phyloP scores from a whole-genome alignment of 805 yeast species.

The Barnettozyma sucrosica region DNA sequence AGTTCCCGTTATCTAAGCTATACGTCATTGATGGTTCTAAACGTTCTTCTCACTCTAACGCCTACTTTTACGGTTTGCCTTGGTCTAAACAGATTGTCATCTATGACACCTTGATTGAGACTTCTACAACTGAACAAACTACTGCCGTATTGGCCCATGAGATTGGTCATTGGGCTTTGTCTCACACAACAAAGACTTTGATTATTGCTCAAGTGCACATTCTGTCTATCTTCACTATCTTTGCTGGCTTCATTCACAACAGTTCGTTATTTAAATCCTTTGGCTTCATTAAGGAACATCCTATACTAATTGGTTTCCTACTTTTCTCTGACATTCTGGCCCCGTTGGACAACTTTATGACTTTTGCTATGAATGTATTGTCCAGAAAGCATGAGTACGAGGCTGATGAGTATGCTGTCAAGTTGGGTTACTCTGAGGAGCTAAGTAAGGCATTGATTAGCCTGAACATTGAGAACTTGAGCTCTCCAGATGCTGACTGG shows the following conservation, averaged over 20 bases:
- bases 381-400: slow-evolving; percentile 88
- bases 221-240: slow-evolving; percentile 60
- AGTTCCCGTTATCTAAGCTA: slow-evolving; percentile 81
- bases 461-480: slow-evolving; percentile 73
- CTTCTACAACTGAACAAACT: slow-evolving; percentile 70
- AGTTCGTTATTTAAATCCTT: slow-evolving; percentile 69
- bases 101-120: slow-evolving; percentile 83
- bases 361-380: slow-evolving; percentile 60
- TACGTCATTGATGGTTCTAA: slow-evolving; percentile 95
- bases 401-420: slow-evolving; percentile 84
- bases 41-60: slow-evolving; percentile 94
- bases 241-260: slow-evolving; percentile 78
- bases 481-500: slow-evolving; percentile 86
- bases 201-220: slow-evolving; percentile 58
- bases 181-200: slow-evolving; percentile 79
- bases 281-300: slow-evolving; percentile 64
- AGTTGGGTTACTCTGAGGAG: slow-evolving; percentile 62
- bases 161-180: slow-evolving; percentile 94
- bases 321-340: slow-evolving; percentile 72
- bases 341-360: slow-evolving; percentile 67
- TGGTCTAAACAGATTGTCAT: slow-evolving; percentile 95
- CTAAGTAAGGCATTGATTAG: slow-evolving; percentile 69
- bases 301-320: slow-evolving; percentile 75
- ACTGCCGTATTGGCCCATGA: slow-evolving; percentile 98
- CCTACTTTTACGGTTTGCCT: slow-evolving; percentile 93